phyloP scores from a whole-genome alignment of 176 grass and related monocot genomes.

The Tuctoria greenei region DNA sequence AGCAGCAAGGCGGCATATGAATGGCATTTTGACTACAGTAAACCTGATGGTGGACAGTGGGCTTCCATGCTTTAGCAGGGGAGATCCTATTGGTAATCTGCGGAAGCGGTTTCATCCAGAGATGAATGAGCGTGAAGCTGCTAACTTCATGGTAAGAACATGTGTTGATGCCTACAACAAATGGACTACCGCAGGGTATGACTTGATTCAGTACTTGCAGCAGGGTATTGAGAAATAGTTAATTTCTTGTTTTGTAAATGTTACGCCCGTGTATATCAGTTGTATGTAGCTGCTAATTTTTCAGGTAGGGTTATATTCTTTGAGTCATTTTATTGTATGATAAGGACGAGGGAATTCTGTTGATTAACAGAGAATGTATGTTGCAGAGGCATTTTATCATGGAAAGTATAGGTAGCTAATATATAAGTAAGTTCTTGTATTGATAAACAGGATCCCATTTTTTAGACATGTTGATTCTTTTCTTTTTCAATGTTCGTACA shows the following conservation, averaged over 20 bases:
- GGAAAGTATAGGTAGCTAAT: constrained; percentile 19
- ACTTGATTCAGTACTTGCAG: constrained; percentile 99
- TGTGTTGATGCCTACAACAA: constrained; percentile 97
- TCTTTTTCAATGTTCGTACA: neutral
- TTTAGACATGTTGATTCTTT: neutral
- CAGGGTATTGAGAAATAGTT: constrained; percentile 97
- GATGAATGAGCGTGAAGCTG: constrained; percentile 92
- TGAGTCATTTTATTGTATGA: constrained; percentile 28
- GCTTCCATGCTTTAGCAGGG: constrained; percentile 95
- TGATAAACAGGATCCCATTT: neutral
- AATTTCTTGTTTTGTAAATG: constrained; percentile 48
- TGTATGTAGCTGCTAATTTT: constrained; percentile 52
- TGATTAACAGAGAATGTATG: constrained; percentile 29
- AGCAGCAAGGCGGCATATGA: constrained; percentile 83
- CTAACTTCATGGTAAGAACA: constrained; percentile 94
- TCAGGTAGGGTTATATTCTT: constrained; percentile 37
- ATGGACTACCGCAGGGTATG: constrained; percentile 95
- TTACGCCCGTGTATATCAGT: constrained; percentile 47
- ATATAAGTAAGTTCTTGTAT: constrained; percentile 24
- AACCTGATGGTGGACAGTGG: constrained; percentile 92
- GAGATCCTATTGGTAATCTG: constrained; percentile 86
- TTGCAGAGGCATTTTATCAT: constrained; percentile 15
- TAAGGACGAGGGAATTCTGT: constrained; percentile 20
- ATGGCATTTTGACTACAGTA: constrained; percentile 90
- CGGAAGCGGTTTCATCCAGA: constrained; percentile 95